Evolutionary conservation across 2,329 filamentous ascomycete genomes (phyloP), one percentile per base, ranked within the genome.

Genomic region (Camillea tinctor): DNA sequence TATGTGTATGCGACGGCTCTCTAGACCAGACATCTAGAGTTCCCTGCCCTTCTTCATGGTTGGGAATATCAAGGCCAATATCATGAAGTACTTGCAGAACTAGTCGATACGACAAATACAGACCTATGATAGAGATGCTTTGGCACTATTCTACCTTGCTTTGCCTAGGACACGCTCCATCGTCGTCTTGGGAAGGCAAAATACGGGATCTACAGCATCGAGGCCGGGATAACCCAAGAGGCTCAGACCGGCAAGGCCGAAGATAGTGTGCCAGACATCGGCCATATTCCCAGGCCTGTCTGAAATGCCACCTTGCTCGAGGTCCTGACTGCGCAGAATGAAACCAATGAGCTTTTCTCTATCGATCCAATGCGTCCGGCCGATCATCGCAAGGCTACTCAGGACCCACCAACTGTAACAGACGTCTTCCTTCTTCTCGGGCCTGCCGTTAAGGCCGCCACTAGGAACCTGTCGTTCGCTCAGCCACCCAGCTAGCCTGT

Each of bases 351-450:
- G 83, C 72, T 91, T 91, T 59, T 88, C 82, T 54, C 88, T 85
- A 78, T 99, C 92, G 72, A 99, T 96, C 95, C 95, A 99, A 74
- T 97, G 91, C 56, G 93, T 83, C 58, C 89, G 88, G 57, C 84
- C 88, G 67, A 99, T 91, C 83, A 98, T 97, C 52, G 90, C 89
- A 67, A 99, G 79, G 73, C 93, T 97, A 72, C 91, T 94, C 71
- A 94, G 80, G 51, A 98, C 95, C 95, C 95, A 99, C 95, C 95
- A 99, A 74, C 92, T 97, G 78, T 99, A 99, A 79, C 95, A 99
- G 15, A 97, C 94, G 74, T 99, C 95, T 73, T 97, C 94, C 64
- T 91, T 79, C 80, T 99, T 99, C 78, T 98, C 95, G 0, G 95
- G 95, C 54, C 95, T 85, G 2, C 95, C 95, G 73, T 99, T 99